phyloP scores from a whole-genome alignment of 2,329 filamentous ascomycete species.

The Fusarium luffae region DNA sequence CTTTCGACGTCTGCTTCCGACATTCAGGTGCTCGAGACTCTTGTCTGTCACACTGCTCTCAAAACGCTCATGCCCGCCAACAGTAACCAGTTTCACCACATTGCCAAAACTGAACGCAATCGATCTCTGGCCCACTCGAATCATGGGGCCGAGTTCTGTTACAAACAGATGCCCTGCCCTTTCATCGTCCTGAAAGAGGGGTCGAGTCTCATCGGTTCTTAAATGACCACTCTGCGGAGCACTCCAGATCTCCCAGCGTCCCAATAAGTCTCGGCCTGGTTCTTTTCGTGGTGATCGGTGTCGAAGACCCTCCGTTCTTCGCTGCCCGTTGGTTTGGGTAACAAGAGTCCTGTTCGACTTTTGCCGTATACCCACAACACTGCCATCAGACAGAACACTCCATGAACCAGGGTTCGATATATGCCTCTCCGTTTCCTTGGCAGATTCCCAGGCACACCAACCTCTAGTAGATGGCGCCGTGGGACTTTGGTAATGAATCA shows the following conservation, averaged over 20 bases:
- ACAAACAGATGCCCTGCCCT: slow-evolving; percentile 69
- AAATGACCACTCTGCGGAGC: slow-evolving; percentile 58
- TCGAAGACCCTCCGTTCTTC: slow-evolving; percentile 42
- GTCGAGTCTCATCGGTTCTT: slow-evolving; percentile 58
- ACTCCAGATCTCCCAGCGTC: slow-evolving; percentile 67
- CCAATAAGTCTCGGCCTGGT: slow-evolving; percentile 42
- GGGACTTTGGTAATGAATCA: slow-evolving; percentile 65
- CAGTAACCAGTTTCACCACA: slow-evolving; percentile 74
- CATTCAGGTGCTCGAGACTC: slow-evolving; percentile 49
- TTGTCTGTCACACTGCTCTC: slow-evolving; percentile 54
- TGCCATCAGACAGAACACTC: slow-evolving; percentile 70
- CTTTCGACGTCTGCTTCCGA: slow-evolving; percentile 55
- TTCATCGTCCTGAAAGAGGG: slow-evolving; percentile 56
- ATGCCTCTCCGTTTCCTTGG: slow-evolving; percentile 62
- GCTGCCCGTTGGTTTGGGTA: slow-evolving; percentile 26
- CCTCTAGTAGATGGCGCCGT: slow-evolving; percentile 53
- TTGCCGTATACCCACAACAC: slow-evolving; percentile 71
- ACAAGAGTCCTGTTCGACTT: slow-evolving; percentile 45
- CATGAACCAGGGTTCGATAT: slow-evolving; percentile 73
- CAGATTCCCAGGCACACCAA: slow-evolving; percentile 63
- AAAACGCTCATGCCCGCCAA: slow-evolving; percentile 72
- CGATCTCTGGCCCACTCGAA: slow-evolving; percentile 70
- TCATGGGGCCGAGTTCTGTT: slow-evolving; percentile 72
- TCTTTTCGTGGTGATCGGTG: slow-evolving; percentile 47
- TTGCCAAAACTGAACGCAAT: slow-evolving; percentile 79